Base-by-base conservation (phyloP, 495 filamentous ascomycete genomes). In the Tuber umbilicatum region DNA sequence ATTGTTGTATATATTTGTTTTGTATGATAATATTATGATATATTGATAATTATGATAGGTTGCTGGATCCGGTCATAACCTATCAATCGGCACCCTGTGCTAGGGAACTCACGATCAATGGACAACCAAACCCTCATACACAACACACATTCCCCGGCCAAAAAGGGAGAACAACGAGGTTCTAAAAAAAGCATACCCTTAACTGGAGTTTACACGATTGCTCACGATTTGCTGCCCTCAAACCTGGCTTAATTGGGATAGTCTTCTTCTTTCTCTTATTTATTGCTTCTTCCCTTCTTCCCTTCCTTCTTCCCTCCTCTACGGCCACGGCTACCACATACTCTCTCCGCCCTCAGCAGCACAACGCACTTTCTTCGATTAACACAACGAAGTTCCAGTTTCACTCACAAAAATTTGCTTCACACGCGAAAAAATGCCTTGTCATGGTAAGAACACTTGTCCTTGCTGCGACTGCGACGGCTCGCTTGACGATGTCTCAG, bases 81-180 rank as follows among this genome's bases (percentile, higher is more conserved):
- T 35, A 64, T 64, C 55, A 64, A 64, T 64, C 55, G 55, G n/a
- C 3, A 17, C 55, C 27, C 27, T 64, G 4, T 31, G 3, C 55
- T n/a, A 31, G 55, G 1, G 14, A 16, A 5, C 55, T 31, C 27
- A 31, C 27, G 27, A 31, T 64, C 2, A 17, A 31, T 27, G 27
- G 55, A 64, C 2, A 31, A 5, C 27, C 55, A 4, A 31, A 5
- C 10, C 55, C 27, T 17, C n/a, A 31, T 3, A 31, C 55, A 64
- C 31, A 64, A 64, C 50, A 31, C 55, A 64, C 21, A 55, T 23
- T 55, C 12, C 72, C 55, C 45, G 71, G 73, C 69, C 69, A 60
- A 69, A 74, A 71, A 76, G 69, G 69, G 69, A 43, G 70, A 35
- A 60, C 17, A 43, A 21, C 70, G 45, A 45, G 75, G 68, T 69